Evolutionary conservation across 805 yeast species (phyloP), one percentile per base, ranked within the genome.

Genomic region (Cyberlindnera xishuangbannaensis): DNA sequence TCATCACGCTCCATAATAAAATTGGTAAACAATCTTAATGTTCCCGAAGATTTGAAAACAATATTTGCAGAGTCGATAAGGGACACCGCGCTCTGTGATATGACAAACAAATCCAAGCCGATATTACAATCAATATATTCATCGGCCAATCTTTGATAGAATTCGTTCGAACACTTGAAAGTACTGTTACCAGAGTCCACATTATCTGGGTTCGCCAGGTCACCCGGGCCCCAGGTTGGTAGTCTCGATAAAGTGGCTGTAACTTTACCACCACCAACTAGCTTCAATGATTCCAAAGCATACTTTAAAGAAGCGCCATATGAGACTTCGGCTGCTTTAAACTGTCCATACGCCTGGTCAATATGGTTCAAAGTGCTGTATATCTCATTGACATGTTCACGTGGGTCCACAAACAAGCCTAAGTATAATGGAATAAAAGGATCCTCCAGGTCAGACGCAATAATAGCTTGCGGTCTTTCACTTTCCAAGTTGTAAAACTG

Each of bases 171-270:
- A 6, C 86, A 71, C 16, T 71, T 64, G 45, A 78, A 69, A 11
- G 77, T 60, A 16, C 65, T 71, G 30, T 70, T 72, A 7, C 61
- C 63, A 19, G 58, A 61, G 18, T 64, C 62, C 17, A 51, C 56
- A 26, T 51, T 53, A 19, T 67, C 55, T 4, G 31, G 37, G 23
- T 41, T 36, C n/a, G 64, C 60, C 34, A 81, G 65, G 8, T 70
- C 64, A 4, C 96, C 96, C 0, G 86, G 80, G 1, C 95, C 95
- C 69, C 76, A 69, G 1, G 84, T 70, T 6, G 98, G 96, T 25
- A 86, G 56, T 2, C 78, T 61, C 3, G 84, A 69, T 26, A 88
- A 59, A 4, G 83, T 56, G 0, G 83, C 70, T 15, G 81, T 71
- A 21, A 90, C 77, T 47, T 88, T 83, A 39, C 97, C 98, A 41